Evolutionary conservation across 352 stramenopile genomes (phyloP).

Genomic region (Globisporangium irregulare): DNA sequence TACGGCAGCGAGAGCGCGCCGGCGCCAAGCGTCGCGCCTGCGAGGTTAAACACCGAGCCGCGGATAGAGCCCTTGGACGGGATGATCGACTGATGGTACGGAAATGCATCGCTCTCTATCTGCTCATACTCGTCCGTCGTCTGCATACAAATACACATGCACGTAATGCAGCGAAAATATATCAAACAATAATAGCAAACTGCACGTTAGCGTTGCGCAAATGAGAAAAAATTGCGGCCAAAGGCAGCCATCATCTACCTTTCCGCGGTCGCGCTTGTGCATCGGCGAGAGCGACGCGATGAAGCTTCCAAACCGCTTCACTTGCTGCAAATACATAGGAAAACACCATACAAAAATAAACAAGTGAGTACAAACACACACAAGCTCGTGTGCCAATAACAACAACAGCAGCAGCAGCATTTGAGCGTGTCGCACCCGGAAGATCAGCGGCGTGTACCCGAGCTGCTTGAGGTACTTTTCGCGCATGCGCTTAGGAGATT

Average conservation of each 20-base stretch:
- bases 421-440: conserved; percentile 23
- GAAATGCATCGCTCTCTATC: conserved; percentile 54
- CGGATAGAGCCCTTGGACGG: conserved; percentile 81
- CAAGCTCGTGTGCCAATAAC: no score
- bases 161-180: no score
- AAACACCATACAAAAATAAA: neutral
- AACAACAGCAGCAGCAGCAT: no score
- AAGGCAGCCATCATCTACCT: conserved; percentile 14
- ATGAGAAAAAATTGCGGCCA: no score
- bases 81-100: conserved; percentile 77
- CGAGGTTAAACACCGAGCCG: conserved; percentile 83
- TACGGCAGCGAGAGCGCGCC: conserved; percentile 79
- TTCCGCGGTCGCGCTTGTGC: conserved; percentile 27
- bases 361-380: no score
- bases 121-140: conserved; percentile 33
- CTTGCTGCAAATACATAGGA: conserved; percentile 32
- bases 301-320: conserved; percentile 69
- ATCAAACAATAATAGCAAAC: no score
- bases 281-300: conserved; percentile 74
- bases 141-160: conserved; percentile 1
- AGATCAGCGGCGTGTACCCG: conserved; percentile 79
- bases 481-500: conserved; percentile 43
- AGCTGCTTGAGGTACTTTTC: conserved; percentile 74
- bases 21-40: conserved; percentile 74
- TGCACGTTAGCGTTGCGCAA: no score